These are phyloP conservation scores for Globisporangium nunn DNA, from an alignment of 352 stramenopile species.

Conservation along the genomic window DNA sequence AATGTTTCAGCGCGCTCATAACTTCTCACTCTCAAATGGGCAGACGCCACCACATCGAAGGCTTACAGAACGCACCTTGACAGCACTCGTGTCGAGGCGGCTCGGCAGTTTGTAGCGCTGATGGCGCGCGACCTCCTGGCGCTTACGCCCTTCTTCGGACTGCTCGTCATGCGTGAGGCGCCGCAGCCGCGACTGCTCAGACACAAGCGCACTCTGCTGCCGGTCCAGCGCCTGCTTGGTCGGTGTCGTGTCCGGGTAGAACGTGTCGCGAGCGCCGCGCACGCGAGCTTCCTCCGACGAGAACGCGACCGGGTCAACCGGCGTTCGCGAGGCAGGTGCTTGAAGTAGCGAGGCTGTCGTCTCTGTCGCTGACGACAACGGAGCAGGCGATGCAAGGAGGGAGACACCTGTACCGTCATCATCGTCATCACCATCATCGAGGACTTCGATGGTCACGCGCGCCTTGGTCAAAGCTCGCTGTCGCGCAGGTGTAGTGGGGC, in stretches of 20 bases:
- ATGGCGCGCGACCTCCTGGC: slow-evolving; percentile 15
- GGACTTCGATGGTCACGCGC: slow-evolving; percentile 61
- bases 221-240: slow-evolving; percentile 40
- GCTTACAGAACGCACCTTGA: slow-evolving; percentile 17
- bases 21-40: background rate
- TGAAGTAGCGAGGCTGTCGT: background rate
- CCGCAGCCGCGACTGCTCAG: slow-evolving; percentile 34
- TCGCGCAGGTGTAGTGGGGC: slow-evolving; percentile 18
- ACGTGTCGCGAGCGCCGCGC: slow-evolving; percentile 43
- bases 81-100: slow-evolving; percentile 42
- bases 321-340: background rate
- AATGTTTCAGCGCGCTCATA: background rate
- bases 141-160: slow-evolving; percentile 7
- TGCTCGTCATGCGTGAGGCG: slow-evolving; percentile 21
- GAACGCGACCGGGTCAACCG: slow-evolving; percentile 40
- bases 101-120: slow-evolving; percentile 19
- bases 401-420: slow-evolving; percentile 14
- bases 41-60: background rate
- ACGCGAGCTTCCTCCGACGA: slow-evolving; percentile 48
- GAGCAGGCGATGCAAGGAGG: background rate
- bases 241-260: slow-evolving; percentile 46
- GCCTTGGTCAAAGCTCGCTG: slow-evolving; percentile 20
- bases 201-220: slow-evolving; percentile 27
- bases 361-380: background rate
- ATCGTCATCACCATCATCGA: slow-evolving; percentile 39